A percentile compares a stretch with the other conserved stretches of the same genome.
Conservation (phyloP, 1,284 basidiomycete genomes). For the Cutaneotrichosporon sp. region DNA sequence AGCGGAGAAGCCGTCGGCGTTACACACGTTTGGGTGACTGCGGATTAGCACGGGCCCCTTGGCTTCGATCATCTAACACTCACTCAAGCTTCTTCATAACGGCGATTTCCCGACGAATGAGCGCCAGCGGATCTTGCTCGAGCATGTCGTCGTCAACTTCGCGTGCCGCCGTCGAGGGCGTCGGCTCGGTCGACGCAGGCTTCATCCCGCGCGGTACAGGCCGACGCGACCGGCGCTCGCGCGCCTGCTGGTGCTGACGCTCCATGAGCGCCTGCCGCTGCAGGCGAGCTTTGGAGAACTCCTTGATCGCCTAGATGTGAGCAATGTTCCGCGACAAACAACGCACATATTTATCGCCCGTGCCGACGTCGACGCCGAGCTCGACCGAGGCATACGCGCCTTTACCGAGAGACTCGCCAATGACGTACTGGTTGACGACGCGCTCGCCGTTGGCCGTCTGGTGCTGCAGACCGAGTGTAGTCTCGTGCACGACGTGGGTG, state of each 20-base stretch:
- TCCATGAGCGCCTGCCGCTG: constrained; percentile 37
- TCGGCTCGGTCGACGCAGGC: neutral
- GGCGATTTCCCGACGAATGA: constrained; percentile 48
- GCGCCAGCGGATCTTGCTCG: constrained; percentile 36
- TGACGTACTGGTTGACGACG: constrained; percentile 48
- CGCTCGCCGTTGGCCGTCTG: constrained; percentile 38
- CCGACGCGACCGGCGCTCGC: constrained; percentile 11
- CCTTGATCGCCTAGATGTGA: constrained; percentile 41
- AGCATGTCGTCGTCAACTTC: constrained; percentile 2
- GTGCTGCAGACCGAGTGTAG: constrained; percentile 38
- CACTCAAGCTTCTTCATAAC: constrained; percentile 51
- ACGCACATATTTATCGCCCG: constrained; percentile 45
- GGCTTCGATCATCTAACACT: constrained; percentile 12
- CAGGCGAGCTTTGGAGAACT: constrained; percentile 48
- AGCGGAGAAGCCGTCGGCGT: neutral
- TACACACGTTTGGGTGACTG: constrained; percentile 46
- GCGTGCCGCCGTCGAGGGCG: neutral
- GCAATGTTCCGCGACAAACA: neutral
- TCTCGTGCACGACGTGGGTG: constrained; percentile 45
- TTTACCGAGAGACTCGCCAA: constrained; percentile 44
- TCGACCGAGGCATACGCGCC: constrained; percentile 48
- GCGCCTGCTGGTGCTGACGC: constrained; percentile 19
- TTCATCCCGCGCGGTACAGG: neutral
- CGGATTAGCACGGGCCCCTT: neutral
- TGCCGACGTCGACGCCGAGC: constrained; percentile 44